A percentile compares a stretch with the other conserved stretches of the same genome.
Evolutionary conservation across 2,329 filamentous ascomycete genomes (phyloP).

Genomic region (Fusarium miscanthi): DNA sequence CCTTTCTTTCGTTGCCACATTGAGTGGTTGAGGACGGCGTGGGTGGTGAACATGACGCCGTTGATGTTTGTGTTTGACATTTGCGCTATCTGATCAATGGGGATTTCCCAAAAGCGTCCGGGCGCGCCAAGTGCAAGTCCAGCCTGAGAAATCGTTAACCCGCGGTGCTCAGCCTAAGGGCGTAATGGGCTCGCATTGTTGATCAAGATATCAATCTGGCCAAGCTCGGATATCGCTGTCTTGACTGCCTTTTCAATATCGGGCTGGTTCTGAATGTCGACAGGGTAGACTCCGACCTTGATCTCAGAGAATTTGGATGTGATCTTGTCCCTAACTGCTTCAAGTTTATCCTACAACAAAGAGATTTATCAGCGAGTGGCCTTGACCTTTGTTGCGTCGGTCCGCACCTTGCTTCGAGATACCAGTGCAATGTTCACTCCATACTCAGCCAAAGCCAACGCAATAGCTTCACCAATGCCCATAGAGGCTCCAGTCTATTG

Average conservation of each 20-base stretch:
- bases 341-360: neutral
- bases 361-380: neutral
- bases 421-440: neutral
- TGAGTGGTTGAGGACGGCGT: conserved; percentile 49
- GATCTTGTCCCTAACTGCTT: neutral
- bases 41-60: conserved; percentile 24
- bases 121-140: conserved; percentile 25
- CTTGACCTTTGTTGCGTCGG: no score
- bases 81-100: neutral
- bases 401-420: neutral
- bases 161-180: fast-evolving
- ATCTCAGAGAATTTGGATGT: neutral
- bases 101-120: conserved; percentile 10
- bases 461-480: conserved; percentile 20
- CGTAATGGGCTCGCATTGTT: neutral
- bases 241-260: neutral
- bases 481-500: conserved; percentile 23
- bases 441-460: neutral
- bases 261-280: neutral
- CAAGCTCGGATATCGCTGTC: conserved; percentile 1
- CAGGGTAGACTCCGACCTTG: neutral
- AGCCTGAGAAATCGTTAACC: neutral
- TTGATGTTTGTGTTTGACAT: conserved; percentile 51
- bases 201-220: conserved; percentile 21
- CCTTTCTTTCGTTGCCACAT: conserved; percentile 21